Evolutionary conservation across 306 rosid genomes (phyloP), one percentile per base, ranked within the genome.

Genomic region (Rubus idaeus): DNA sequence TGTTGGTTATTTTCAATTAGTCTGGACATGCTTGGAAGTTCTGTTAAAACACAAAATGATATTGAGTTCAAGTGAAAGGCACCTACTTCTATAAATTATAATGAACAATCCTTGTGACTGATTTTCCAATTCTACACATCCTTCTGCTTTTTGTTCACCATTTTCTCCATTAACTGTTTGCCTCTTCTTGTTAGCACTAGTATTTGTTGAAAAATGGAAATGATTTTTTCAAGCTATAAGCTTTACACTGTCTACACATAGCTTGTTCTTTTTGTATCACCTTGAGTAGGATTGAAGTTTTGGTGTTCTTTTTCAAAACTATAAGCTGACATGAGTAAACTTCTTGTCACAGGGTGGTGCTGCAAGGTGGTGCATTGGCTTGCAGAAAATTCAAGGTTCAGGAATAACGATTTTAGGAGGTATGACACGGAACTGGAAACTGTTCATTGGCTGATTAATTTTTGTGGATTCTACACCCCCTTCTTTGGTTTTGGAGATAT

Each of bases 341-440:
- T 53, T 63, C 11, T 69, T 83, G 26, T 69, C 80, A 39, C 94
- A 96, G 99, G 90, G 86, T 35, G 86, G 88, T 16, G 83, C 83
- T 79, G 77, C 94, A 63, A 87, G 90, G 64, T 95, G 99, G 99
- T 95, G 99, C 84, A 81, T 95, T 77, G 99, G 99, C 63, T 85
- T 96, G 71, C 99, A 92, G 85, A 88, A 92, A 86, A 79, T 87
- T 60, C 86, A 86, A 70, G 98, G 98, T 71, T 96, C 91, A 69
- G 89, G 74, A 20, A 79, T 86, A 65, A 96, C 99, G 78, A 96
- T 96, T 82, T 83, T 96, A 81, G 99, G 99, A 88, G 99, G 99
- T 96, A 89, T 52, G n/a, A 30, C 50, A 64, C 74, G 77, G 68
- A 4, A 44, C 37, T 52, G 18, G 70, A 78, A 64, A 60, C 61